These are phyloP conservation scores for Aspergillus alliaceus DNA, from an alignment of 2,329 filamentous ascomycete species.

Conservation along the genomic window DNA sequence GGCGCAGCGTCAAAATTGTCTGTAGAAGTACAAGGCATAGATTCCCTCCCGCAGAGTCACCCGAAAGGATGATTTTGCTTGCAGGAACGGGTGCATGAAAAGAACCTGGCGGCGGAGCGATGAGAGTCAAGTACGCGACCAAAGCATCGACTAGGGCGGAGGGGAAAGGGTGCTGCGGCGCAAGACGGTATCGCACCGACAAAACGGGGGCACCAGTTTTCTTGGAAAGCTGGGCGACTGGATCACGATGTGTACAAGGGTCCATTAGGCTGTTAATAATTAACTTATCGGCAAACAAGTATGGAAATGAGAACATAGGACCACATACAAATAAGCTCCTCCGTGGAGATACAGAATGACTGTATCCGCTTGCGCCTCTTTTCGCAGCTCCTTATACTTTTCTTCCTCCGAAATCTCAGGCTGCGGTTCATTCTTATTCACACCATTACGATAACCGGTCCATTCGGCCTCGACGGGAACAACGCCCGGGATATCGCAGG, in stretches of 20 bases:
- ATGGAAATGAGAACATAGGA: neutral
- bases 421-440: slow-evolving; percentile 36
- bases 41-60: slow-evolving; percentile 49
- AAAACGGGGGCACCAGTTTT: slow-evolving; percentile 41
- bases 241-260: slow-evolving; percentile 42
- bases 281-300: neutral
- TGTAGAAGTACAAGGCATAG: slow-evolving; percentile 43
- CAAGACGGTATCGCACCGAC: slow-evolving; percentile 49
- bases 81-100: slow-evolving; percentile 44
- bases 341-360: slow-evolving; percentile 50
- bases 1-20: slow-evolving; percentile 43
- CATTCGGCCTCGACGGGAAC: slow-evolving; percentile 46
- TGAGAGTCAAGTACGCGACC: slow-evolving; percentile 48
- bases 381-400: slow-evolving; percentile 42
- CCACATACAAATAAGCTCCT: slow-evolving; percentile 46
- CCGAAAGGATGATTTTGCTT: slow-evolving; percentile 46
- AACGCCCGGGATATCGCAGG: slow-evolving; percentile 37
- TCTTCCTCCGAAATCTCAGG: slow-evolving; percentile 44
- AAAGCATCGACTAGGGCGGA: slow-evolving; percentile 48
- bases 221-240: slow-evolving; percentile 40
- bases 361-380: slow-evolving; percentile 39
- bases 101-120: slow-evolving; percentile 45
- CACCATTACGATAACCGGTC: slow-evolving; percentile 45
- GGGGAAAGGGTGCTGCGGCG: slow-evolving; percentile 50
- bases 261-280: slow-evolving; percentile 40